phyloP scores from a whole-genome alignment of 2,329 filamentous ascomycete genomes.

The Ophiostoma sp. region DNA sequence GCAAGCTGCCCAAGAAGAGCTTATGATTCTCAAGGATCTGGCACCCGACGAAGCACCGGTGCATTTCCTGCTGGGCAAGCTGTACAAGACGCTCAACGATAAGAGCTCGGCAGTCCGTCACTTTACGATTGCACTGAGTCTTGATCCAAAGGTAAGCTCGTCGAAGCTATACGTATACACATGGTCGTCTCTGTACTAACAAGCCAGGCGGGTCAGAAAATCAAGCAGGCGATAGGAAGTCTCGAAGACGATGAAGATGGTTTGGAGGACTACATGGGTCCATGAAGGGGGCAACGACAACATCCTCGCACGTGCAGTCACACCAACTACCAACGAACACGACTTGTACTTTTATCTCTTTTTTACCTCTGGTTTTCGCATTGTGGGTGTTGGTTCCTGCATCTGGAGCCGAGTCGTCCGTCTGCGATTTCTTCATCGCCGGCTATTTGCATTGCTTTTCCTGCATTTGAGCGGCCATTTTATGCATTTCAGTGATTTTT shows the following conservation, averaged over 20 bases:
- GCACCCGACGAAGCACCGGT: slow-evolving; percentile 94
- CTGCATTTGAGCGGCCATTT: slow-evolving; percentile 5
- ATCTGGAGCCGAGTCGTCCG: not conserved
- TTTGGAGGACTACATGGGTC: slow-evolving; percentile 61
- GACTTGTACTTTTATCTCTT: not conserved
- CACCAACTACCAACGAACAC: slow-evolving; percentile 2
- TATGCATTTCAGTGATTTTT: slow-evolving; percentile 9
- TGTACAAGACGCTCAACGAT: slow-evolving; percentile 67
- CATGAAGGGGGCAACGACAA: slow-evolving; percentile 35
- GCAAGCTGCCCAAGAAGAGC: slow-evolving; percentile 69
- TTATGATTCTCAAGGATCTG: slow-evolving; percentile 82
- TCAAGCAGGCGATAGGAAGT: slow-evolving; percentile 94
- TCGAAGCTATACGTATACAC: not conserved
- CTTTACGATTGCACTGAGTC: slow-evolving; percentile 88
- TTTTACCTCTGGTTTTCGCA: not conserved
- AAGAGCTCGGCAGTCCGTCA: slow-evolving; percentile 80
- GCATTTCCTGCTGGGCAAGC: slow-evolving; percentile 85
- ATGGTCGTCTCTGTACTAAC: slow-evolving; percentile 25
- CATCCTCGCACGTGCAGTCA: not conserved
- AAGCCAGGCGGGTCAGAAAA: slow-evolving; percentile 74
- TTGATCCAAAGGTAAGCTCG: slow-evolving; percentile 80
- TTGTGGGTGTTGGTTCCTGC: not conserved
- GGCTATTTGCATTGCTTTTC: not conserved
- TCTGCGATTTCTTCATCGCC: not conserved
- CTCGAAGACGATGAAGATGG: slow-evolving; percentile 75